phyloP scores from a whole-genome alignment of 345 rosid species.

The Murraya koenigii region DNA sequence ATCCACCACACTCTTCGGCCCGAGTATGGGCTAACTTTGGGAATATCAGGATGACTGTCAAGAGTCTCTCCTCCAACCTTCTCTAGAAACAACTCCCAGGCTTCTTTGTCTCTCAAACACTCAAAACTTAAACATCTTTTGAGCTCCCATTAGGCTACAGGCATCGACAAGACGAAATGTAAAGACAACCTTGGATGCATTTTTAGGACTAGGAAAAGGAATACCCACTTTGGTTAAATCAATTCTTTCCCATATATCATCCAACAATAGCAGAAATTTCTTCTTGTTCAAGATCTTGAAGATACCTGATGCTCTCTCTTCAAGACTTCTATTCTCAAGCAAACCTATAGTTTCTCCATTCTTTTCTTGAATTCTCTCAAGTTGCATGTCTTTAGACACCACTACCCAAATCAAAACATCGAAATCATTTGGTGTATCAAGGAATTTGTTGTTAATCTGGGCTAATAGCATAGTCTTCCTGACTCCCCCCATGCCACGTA shows the following conservation, averaged over 20 bases:
- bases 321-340: not conserved
- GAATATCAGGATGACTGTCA: constrained; percentile 1
- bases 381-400: constrained; percentile 7
- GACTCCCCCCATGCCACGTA: not conserved
- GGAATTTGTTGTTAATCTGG: constrained; percentile 11
- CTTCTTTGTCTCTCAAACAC: constrained; percentile 11
- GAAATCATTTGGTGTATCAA: not conserved
- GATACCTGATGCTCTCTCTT: not conserved
- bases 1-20: constrained; percentile 11
- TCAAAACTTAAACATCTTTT: constrained; percentile 18
- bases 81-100: not conserved
- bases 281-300: constrained; percentile 4
- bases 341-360: not conserved
- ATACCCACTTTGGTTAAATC: constrained; percentile 18
- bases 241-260: not conserved
- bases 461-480: constrained; percentile 16
- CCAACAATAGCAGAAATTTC: constrained; percentile 24
- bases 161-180: constrained; percentile 23
- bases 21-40: not conserved
- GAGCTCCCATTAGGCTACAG: constrained; percentile 28
- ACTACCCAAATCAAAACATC: constrained; percentile 15
- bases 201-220: constrained; percentile 15
- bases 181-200: constrained; percentile 20
- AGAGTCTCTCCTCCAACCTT: constrained; percentile 16
- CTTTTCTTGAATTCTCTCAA: not conserved